phyloP scores from a whole-genome alignment of 2,329 filamentous ascomycete species.

The Dactylellina haptotyla region DNA sequence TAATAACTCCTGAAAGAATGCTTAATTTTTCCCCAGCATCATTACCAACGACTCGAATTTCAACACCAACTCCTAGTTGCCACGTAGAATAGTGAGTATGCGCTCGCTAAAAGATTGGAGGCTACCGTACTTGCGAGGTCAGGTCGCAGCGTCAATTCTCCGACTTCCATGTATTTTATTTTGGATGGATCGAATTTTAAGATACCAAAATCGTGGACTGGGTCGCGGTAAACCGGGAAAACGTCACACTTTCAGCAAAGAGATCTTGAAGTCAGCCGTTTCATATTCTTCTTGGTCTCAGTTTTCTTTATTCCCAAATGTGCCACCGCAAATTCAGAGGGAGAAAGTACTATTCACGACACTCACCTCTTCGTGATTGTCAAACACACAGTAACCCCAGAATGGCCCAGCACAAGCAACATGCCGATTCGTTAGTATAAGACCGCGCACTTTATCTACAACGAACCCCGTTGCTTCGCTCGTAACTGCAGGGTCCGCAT shows the following conservation, averaged over 20 bases:
- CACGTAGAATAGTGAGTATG: constrained; percentile 36
- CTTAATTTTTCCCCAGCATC: constrained; percentile 98
- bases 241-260: constrained; percentile 77
- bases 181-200: constrained; percentile 93
- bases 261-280: neutral
- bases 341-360: no score
- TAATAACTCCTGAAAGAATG: constrained; percentile 97
- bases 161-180: constrained; percentile 96
- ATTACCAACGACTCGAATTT: constrained; percentile 97
- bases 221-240: constrained; percentile 95
- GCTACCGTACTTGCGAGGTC: constrained; percentile 71
- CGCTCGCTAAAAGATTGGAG: constrained; percentile 54
- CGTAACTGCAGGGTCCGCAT: constrained; percentile 92
- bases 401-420: constrained; percentile 96
- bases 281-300: no score
- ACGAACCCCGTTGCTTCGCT: constrained; percentile 98
- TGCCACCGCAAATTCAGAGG: no score
- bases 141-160: constrained; percentile 80
- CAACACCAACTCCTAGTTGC: constrained; percentile 74
- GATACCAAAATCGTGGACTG: constrained; percentile 98
- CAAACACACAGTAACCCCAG: constrained; percentile 98
- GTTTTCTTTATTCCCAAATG: no score
- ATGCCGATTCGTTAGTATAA: constrained; percentile 88
- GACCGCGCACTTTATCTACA: constrained; percentile 90
- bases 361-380: constrained; percentile 86